These are phyloP conservation scores for Hypsizygus marmoreus DNA, from an alignment of 768 basidiomycete species.

Conservation along the genomic window DNA sequence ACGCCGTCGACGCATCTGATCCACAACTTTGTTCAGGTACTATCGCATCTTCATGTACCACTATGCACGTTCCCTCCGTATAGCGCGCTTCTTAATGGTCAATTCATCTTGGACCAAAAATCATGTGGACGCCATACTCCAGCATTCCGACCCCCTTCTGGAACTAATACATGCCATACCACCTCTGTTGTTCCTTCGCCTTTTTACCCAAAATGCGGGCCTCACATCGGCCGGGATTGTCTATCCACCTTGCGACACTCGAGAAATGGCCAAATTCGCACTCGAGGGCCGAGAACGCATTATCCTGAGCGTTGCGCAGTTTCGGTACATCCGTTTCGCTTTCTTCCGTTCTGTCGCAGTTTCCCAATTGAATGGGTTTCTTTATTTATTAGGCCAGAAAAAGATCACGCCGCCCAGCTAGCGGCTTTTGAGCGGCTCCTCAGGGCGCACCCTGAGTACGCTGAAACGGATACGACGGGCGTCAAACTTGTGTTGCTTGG, in stretches of 20 bases:
- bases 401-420: conserved; percentile 85
- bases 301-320: conserved; percentile 90
- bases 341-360: neutral
- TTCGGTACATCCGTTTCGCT: conserved; percentile 56
- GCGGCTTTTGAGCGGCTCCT: conserved; percentile 66
- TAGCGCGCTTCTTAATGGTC: conserved; percentile 82
- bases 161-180: conserved; percentile 48
- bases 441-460: conserved; percentile 59
- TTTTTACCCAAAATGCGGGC: conserved; percentile 25
- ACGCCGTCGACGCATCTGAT: neutral
- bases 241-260: conserved; percentile 92
- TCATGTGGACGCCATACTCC: conserved; percentile 78
- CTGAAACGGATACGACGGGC: conserved; percentile 19
- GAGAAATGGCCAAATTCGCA: conserved; percentile 60
- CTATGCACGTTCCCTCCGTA: conserved; percentile 74
- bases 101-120: conserved; percentile 95
- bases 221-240: conserved; percentile 51
- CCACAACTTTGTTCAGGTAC: conserved; percentile 54
- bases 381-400: conserved; percentile 72
- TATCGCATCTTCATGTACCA: conserved; percentile 86
- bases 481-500: conserved; percentile 80
- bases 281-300: conserved; percentile 58
- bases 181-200: conserved; percentile 35
- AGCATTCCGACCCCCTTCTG: conserved; percentile 51
- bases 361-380: neutral